Evolutionary conservation across 1,139 yeast genomes (phyloP), one percentile per base, ranked within the genome.

Genomic region (Martiniozyma asiatica): DNA sequence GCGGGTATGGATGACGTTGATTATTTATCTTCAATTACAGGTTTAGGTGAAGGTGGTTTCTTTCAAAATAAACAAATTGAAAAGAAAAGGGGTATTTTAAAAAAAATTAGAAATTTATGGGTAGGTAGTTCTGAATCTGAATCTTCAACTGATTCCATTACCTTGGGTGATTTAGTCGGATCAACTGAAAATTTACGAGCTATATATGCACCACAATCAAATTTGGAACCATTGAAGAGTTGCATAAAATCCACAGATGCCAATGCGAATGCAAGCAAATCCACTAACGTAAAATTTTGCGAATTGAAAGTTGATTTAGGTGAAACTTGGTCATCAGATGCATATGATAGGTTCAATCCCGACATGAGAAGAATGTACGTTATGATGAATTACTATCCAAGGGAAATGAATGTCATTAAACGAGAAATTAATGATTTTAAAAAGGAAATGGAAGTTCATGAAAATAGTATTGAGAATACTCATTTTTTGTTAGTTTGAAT

Each of bases 361-460:
- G 37, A 34, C 13, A 40, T 53, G 43, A 66, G 64, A 44, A 59
- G 65, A 19, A 67, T 64, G 6, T 68, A 73, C 15, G 72, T 68
- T 39, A 58, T 62, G 39, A 57, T 68, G 10, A 58, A 68, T 32
- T 56, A 63, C 9, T 69, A 68, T 36, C 62, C 66, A 6, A 42
- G 46, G 8, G 64, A 64, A 40, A 62, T 70, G 32, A 57, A 57
- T 37, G 58, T 55, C 35, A 66, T 70, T 38, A 61, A 71, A 42
- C 57, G 56, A 25, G 75, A 69, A 45, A 52, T 70, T 46, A 69
- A 70, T 41, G 47, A 53, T 13, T 68, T 55, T 50, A 70, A 70
- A 47, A 38, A 33, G 14, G 73, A 65, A 41, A 70, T 70, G 77
- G 55, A 59, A 41, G 72, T 70, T 19, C 73, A 70, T 45, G 73